Evolutionary conservation across 768 basidiomycete species (phyloP), one percentile per base, ranked within the genome.

Genomic region (Rhizopogon vinicolor): DNA sequence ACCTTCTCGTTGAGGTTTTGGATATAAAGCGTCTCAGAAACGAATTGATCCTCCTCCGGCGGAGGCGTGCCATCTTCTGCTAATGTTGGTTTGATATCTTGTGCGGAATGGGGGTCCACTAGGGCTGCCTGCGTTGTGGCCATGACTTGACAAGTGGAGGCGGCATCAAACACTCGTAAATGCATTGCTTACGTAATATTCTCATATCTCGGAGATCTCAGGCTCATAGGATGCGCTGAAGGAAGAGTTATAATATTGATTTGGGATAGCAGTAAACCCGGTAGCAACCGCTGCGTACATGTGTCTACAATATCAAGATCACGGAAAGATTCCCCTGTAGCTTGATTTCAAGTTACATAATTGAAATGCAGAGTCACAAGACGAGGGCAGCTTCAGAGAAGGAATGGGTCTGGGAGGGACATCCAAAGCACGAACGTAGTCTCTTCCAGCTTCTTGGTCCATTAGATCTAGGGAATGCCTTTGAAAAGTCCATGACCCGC

Each of bases 1-100:
- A 94, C 87, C 76, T 89, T 93, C 75, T 98, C 94, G 67, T 98
- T 97, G 62, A 98, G 73, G 73, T 98, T 98, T 74, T 96, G 93
- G 65, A 98, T 89, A 68, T 98, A 98, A 25, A 97, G 78, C 5
- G 94, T 97, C 71, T 97, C 94, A 51, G 87, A 85, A 51, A 77
- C 75, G 60, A 73, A 52, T 62, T 86, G 83, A 16, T 71, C 64
- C 50, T 77, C 77, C 31, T 39, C 51, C 54, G 63, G 60, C 40
- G 63, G 54, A 3, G 65, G 52, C 40, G 62, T 56, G 1, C 58
- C 41, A 1, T 50, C 43, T 5, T 57, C 63, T 3, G 63, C 60
- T 13, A 65, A 58, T 7, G 51, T 54, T 3, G 65, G 31, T 13
- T 64, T 51, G 25, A 63, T 52, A 52, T 45, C 64, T 57, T 68